Percentiles rank a stretch among this genome's conserved stretches.
Conservation (phyloP, 768 basidiomycete species). For the Termitomyces sp. region DNA sequence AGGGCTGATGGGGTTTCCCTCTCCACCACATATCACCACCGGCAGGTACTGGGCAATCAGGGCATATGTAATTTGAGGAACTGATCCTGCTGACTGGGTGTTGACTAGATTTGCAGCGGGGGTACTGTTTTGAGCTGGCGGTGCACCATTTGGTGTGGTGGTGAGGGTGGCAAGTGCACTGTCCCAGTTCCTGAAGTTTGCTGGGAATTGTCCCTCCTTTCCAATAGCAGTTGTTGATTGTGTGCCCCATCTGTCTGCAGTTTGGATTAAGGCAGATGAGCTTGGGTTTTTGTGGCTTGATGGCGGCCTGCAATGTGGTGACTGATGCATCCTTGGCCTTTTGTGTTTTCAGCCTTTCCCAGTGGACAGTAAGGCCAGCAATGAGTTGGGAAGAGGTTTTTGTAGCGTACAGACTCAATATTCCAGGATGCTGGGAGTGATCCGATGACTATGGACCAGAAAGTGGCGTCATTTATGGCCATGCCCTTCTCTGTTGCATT, state of each 20-base stretch:
- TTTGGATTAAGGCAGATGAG: not conserved
- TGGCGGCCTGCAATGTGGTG: not conserved
- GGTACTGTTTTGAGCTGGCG: no score
- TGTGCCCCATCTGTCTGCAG: not conserved
- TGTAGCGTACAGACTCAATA: not conserved
- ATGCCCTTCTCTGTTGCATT: not conserved
- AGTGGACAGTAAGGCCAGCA: not conserved
- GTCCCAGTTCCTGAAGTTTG: not conserved
- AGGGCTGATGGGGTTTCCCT: no score
- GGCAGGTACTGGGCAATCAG: no score
- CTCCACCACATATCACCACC: no score
- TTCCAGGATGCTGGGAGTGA: not conserved
- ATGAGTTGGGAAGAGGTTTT: not conserved
- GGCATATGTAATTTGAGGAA: no score
- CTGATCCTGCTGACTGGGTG: no score
- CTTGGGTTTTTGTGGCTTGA: not conserved
- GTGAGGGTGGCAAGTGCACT: no score
- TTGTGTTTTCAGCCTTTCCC: not conserved
- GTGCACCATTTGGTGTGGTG: no score
- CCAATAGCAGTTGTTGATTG: not conserved
- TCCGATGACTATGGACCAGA: not conserved
- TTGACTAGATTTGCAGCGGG: no score
- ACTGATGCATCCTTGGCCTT: not conserved
- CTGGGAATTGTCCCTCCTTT: not conserved
- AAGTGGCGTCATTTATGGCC: not conserved